These are phyloP conservation scores for Podospora conica DNA, from an alignment of 495 filamentous ascomycete species.

Conservation along the genomic window DNA sequence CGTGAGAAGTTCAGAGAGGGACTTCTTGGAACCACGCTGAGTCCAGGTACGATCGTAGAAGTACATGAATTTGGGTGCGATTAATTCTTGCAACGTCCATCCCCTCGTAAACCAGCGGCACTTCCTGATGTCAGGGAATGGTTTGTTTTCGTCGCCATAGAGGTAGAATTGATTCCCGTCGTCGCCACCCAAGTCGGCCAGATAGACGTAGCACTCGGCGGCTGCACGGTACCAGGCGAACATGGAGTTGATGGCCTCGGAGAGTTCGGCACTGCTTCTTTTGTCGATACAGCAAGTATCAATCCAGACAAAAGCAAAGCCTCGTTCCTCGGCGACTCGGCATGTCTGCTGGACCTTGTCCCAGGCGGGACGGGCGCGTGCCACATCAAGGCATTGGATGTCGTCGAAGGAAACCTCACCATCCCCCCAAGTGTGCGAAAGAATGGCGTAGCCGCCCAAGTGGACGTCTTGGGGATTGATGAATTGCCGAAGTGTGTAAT, in stretches of 20 bases:
- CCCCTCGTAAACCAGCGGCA: not conserved
- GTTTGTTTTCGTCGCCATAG: constrained; percentile 27
- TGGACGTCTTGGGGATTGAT: not conserved
- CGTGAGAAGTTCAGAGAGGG: not conserved
- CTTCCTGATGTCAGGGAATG: not conserved
- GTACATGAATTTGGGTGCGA: constrained; percentile 5
- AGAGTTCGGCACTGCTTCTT: not conserved
- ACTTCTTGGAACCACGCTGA: constrained; percentile 2
- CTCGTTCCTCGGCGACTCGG: not conserved
- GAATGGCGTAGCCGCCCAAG: constrained; percentile 19
- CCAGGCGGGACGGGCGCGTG: constrained; percentile 10
- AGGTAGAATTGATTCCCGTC: too few relatives aligned
- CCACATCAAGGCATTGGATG: not conserved
- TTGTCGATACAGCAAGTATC: constrained; percentile 31
- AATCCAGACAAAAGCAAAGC: constrained; percentile 9
- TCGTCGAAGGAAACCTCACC: constrained; percentile 11
- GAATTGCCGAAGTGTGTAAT: not conserved
- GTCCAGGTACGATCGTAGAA: constrained; percentile 30
- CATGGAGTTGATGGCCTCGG: not conserved
- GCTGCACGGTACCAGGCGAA: constrained; percentile 22
- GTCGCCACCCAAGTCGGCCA: constrained; percentile 19
- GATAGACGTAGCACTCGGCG: constrained; percentile 28
- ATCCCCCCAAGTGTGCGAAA: constrained; percentile 17
- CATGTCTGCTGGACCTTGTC: constrained; percentile 12
- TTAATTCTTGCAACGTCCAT: not conserved